phyloP scores from a whole-genome alignment of 148 eudicot species.

The Vaccinium corymbosum region DNA sequence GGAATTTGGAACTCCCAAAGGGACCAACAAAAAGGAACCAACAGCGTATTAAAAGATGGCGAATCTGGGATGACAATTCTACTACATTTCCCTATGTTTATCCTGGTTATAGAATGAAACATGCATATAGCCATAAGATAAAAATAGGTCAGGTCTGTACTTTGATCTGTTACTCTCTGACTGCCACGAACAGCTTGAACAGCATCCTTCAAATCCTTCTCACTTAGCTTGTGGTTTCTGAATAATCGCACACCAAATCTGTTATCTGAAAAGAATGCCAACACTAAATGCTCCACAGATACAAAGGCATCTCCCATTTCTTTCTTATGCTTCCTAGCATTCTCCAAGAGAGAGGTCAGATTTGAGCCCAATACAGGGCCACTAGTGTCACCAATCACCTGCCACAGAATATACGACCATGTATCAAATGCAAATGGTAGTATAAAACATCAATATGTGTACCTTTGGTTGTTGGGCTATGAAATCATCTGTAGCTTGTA shows the following conservation, averaged over 20 bases:
- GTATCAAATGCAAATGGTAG: neutral
- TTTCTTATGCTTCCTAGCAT: constrained; percentile 74
- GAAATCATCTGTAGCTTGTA: constrained; percentile 80
- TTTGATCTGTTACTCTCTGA: constrained; percentile 96
- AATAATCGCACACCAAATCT: constrained; percentile 84
- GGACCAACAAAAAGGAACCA: neutral
- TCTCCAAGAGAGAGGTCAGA: constrained; percentile 61
- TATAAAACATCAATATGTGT: constrained; percentile 10
- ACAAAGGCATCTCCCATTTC: constrained; percentile 91
- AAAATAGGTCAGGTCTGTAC: constrained; percentile 32
- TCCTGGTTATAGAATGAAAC: neutral
- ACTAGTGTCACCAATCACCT: constrained; percentile 90
- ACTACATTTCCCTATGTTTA: neutral
- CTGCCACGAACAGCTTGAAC: constrained; percentile 85
- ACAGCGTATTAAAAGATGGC: neutral
- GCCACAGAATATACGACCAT: constrained; percentile 24
- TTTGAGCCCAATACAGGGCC: constrained; percentile 69
- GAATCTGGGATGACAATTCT: neutral
- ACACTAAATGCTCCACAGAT: constrained; percentile 87
- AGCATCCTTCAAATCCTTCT: constrained; percentile 82
- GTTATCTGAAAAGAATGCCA: constrained; percentile 72
- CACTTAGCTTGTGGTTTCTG: constrained; percentile 59
- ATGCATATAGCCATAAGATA: neutral
- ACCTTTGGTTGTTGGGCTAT: constrained; percentile 94
- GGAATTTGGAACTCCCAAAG: neutral